Conservation (phyloP, 495 filamentous ascomycete species). For the Tuber calosporum region DNA sequence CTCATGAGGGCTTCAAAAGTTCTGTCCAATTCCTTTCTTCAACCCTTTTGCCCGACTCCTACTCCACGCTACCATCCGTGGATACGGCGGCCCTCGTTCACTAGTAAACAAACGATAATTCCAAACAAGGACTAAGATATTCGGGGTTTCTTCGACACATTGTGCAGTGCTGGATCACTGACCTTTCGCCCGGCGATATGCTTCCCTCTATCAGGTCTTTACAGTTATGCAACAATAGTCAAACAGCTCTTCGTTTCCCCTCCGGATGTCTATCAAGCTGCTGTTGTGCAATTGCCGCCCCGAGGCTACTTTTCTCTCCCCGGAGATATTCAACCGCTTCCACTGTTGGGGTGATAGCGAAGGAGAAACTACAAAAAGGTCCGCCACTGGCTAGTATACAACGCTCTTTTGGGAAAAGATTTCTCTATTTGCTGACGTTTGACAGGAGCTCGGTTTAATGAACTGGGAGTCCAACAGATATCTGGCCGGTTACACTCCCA, state of each 20-base stretch:
- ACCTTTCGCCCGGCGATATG: background rate
- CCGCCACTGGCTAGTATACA: background rate
- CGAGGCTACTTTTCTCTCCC: background rate
- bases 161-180: background rate
- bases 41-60: background rate
- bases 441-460: slow-evolving; percentile 59
- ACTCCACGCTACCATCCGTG: background rate
- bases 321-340: background rate
- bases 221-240: background rate
- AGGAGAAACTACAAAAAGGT: background rate
- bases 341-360: background rate
- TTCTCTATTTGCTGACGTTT: background rate
- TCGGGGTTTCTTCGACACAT: background rate
- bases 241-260: background rate
- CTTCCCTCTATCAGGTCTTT: background rate
- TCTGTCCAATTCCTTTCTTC: background rate
- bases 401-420: background rate
- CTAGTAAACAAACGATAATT: background rate
- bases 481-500: slow-evolving; percentile 74
- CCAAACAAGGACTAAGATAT: background rate
- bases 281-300: background rate
- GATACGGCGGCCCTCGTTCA: background rate
- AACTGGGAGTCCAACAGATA: slow-evolving; percentile 89
- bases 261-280: background rate
- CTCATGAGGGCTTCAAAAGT: background rate